Percentiles rank a stretch among this genome's conserved stretches.
Conservation (phyloP, 129 eudicot species). For the Centrapalus pauciflorus region DNA sequence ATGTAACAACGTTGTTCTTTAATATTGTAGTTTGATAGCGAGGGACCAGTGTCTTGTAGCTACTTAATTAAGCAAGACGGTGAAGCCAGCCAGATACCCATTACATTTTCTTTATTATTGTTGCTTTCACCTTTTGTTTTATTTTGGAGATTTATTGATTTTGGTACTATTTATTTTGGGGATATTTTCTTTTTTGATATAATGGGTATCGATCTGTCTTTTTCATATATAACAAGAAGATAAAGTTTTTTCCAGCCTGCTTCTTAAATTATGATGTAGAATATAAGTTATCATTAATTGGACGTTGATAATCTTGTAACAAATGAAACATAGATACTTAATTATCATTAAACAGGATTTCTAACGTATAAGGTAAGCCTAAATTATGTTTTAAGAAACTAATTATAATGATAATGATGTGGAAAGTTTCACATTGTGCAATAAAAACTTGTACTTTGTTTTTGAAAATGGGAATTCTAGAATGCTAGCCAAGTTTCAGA, state of each 20-base stretch:
- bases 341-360: no score
- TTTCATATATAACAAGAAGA: conserved; percentile 14
- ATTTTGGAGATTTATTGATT: conserved; percentile 1
- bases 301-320: no score
- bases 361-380: no score
- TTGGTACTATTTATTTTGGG: neutral
- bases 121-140: neutral
- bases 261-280: no score
- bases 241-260: conserved; percentile 20
- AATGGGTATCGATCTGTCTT: conserved; percentile 11
- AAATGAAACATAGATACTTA: no score
- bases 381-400: no score
- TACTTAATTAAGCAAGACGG: conserved; percentile 16
- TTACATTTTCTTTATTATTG: neutral
- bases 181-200: neutral
- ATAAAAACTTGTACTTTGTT: neutral
- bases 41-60: conserved; percentile 27
- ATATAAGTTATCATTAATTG: no score
- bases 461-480: neutral
- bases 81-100: conserved; percentile 18
- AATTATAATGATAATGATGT: no score
- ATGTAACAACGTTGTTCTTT: neutral
- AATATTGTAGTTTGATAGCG: conserved; percentile 6
- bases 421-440: no score
- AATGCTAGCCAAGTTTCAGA: neutral